Conservation (phyloP, 352 stramenopile genomes). For the Globisporangium megalacanthum region DNA sequence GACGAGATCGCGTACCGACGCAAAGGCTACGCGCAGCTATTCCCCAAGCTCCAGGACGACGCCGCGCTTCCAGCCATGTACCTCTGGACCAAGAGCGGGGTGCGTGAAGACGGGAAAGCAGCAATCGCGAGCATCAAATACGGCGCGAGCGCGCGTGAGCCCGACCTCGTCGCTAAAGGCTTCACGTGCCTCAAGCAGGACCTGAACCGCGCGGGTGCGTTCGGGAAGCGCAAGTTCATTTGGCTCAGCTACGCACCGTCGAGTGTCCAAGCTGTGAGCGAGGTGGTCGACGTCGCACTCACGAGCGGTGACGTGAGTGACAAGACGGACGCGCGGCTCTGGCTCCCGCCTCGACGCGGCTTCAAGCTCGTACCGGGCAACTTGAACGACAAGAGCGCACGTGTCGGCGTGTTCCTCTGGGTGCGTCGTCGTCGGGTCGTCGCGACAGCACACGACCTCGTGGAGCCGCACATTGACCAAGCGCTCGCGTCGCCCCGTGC, state of each 20-base stretch:
- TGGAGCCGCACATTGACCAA: slow-evolving; percentile 35
- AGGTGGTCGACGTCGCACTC: slow-evolving; percentile 62
- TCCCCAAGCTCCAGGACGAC: slow-evolving; percentile 51
- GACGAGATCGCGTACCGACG: slow-evolving; percentile 50
- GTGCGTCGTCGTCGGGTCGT: slow-evolving; percentile 30
- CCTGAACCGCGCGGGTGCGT: slow-evolving; percentile 49
- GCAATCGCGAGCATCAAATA: slow-evolving; percentile 69
- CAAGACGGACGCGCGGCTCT: slow-evolving; percentile 55
- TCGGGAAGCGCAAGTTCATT: slow-evolving; percentile 75
- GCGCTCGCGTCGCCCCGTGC: slow-evolving; percentile 34
- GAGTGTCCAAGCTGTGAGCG: slow-evolving; percentile 39
- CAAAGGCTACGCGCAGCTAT: slow-evolving; percentile 56
- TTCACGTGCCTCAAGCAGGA: slow-evolving; percentile 76
- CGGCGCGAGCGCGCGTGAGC: slow-evolving; percentile 49
- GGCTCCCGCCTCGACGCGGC: slow-evolving; percentile 59
- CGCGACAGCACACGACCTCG: slow-evolving; percentile 37
- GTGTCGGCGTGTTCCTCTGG: slow-evolving; percentile 63
- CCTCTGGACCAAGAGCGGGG: slow-evolving; percentile 55
- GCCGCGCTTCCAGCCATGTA: slow-evolving; percentile 28
- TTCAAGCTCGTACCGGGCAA: slow-evolving; percentile 71
- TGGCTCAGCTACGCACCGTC: slow-evolving; percentile 57
- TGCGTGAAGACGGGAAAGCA: slow-evolving; percentile 55
- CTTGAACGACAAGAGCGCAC: slow-evolving; percentile 58
- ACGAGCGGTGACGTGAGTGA: slow-evolving; percentile 62
- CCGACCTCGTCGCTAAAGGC: slow-evolving; percentile 64